A percentile compares a stretch with the other conserved stretches of the same genome.
Evolutionary conservation across 177 flowering plant species (phyloP).

Genomic region (Tripterygium wilfordii): DNA sequence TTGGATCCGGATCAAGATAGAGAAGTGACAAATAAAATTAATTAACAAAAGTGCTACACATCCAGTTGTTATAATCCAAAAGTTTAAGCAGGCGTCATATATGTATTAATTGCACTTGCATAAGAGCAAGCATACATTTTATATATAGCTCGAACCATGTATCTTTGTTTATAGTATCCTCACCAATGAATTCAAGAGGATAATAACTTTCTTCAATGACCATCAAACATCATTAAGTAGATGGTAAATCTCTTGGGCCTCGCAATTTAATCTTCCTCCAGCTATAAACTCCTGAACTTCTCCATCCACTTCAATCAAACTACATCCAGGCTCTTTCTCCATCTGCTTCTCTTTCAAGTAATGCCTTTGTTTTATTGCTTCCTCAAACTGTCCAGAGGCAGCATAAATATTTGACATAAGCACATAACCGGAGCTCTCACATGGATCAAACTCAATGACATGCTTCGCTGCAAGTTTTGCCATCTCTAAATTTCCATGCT

Average conservation of each 20-base stretch:
- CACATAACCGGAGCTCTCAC: constrained; percentile 44
- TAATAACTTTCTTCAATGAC: constrained; percentile 5
- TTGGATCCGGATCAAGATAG: too few species aligned
- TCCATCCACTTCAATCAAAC: constrained; percentile 63
- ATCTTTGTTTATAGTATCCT: too few species aligned
- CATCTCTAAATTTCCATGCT: constrained; percentile 44
- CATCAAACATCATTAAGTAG: constrained; percentile 12
- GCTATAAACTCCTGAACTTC: constrained; percentile 70
- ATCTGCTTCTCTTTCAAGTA: constrained; percentile 43
- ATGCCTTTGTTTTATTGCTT: constrained; percentile 47
- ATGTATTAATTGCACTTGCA: too few species aligned
- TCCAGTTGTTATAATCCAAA: too few species aligned
- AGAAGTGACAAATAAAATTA: too few species aligned
- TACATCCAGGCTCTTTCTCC: constrained; percentile 63
- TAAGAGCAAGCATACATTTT: too few species aligned
- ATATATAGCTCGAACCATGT: too few species aligned
- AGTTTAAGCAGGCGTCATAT: too few species aligned
- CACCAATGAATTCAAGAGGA: too few species aligned
- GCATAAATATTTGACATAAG: constrained; percentile 65
- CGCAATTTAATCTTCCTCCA: constrained; percentile 50
- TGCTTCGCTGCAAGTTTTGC: constrained; percentile 45
- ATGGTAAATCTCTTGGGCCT: constrained; percentile 25
- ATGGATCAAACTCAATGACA: constrained; percentile 36
- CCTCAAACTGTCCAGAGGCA: constrained; percentile 31
- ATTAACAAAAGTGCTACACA: too few species aligned